Evolutionary conservation across 176 grass and related monocot species (phyloP).

Genomic region (Oropetium thomaeum): DNA sequence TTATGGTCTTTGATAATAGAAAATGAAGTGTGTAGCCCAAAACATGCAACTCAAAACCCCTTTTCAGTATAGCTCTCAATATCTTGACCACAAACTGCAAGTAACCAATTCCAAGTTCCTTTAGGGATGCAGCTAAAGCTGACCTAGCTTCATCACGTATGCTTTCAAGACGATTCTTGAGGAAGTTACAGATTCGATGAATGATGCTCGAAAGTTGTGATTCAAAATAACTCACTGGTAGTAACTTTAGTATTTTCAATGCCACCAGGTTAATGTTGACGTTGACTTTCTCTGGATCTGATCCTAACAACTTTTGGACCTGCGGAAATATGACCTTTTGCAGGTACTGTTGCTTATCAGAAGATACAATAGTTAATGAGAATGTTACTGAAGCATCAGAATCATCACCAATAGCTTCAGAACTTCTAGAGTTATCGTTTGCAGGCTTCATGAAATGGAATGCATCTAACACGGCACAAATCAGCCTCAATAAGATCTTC

Average conservation of each 20-base stretch:
- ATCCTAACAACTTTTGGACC: constrained; percentile 66
- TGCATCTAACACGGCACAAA: constrained; percentile 68
- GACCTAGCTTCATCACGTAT: constrained; percentile 86
- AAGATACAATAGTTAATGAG: constrained; percentile 39
- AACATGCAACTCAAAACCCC: constrained; percentile 94
- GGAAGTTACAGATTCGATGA: constrained; percentile 78
- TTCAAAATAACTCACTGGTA: constrained; percentile 66
- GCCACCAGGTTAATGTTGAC: constrained; percentile 80
- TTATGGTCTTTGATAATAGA: constrained; percentile 69
- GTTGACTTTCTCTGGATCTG: constrained; percentile 82
- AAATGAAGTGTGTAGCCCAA: constrained; percentile 88
- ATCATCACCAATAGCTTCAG: constrained; percentile 26
- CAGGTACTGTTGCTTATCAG: constrained; percentile 65
- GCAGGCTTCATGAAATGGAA: constrained; percentile 66
- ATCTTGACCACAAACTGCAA: constrained; percentile 83
- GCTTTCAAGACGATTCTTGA: constrained; percentile 89
- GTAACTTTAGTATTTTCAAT: constrained; percentile 90
- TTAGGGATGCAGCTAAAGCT: constrained; percentile 76
- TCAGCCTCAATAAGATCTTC: constrained; percentile 78
- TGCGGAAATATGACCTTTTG: constrained; percentile 67
- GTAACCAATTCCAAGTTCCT: constrained; percentile 90
- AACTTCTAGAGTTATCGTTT: constrained; percentile 20
- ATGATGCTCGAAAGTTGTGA: constrained; percentile 91
- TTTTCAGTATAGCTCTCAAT: constrained; percentile 84
- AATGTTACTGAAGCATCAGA: constrained; percentile 34